Evolutionary conservation across 768 basidiomycete genomes (phyloP).

Genomic region (Suillus clintonianus): DNA sequence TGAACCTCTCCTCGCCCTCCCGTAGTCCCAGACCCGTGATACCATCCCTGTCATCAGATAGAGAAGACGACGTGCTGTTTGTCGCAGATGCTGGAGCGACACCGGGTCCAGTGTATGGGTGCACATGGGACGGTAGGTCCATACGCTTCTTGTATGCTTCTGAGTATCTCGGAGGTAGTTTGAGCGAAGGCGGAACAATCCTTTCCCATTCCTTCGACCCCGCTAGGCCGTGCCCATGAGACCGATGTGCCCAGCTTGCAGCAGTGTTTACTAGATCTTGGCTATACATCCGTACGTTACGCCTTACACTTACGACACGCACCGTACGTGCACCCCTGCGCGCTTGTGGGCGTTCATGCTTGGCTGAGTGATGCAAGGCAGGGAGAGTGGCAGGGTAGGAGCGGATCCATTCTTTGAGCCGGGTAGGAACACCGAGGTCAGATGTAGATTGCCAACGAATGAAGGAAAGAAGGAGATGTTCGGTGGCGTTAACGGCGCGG

Average conservation of each 20-base stretch:
- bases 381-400: conserved; percentile 86
- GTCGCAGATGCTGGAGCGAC: conserved; percentile 41
- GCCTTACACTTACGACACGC: conserved; percentile 73
- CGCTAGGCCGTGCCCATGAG: conserved; percentile 43
- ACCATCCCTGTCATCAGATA: conserved; percentile 32
- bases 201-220: conserved; percentile 77
- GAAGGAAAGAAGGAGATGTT: conserved; percentile 90
- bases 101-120: conserved; percentile 44
- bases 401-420: conserved; percentile 90
- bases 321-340: conserved; percentile 77
- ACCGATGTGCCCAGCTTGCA: conserved; percentile 47
- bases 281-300: conserved; percentile 87
- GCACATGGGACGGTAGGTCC: conserved; percentile 61
- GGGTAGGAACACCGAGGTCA: conserved; percentile 69
- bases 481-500: conserved; percentile 81
- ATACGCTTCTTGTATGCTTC: conserved; percentile 78
- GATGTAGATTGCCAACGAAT: conserved; percentile 67
- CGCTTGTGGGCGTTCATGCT: conserved; percentile 56
- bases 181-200: conserved; percentile 63
- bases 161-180: conserved; percentile 66
- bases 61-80: conserved; percentile 40
- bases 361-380: conserved; percentile 50
- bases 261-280: conserved; percentile 77
- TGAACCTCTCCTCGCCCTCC: conserved; percentile 69
- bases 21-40: conserved; percentile 37